These are phyloP conservation scores for Russula vinacea DNA, from an alignment of 768 basidiomycete species.

Conservation along the genomic window DNA sequence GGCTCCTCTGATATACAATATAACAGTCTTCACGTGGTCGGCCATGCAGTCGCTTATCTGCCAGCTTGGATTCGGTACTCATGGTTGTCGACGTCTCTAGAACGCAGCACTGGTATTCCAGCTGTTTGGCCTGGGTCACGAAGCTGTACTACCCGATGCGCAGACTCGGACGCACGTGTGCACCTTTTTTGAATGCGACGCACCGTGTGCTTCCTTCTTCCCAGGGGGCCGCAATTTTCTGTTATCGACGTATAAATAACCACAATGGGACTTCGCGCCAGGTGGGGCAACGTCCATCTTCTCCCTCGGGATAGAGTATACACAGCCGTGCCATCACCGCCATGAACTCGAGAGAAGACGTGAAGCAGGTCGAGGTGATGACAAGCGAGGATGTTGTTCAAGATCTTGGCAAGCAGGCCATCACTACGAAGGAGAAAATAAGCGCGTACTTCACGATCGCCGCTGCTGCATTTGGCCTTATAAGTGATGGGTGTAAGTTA, in stretches of 20 bases:
- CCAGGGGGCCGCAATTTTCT: neutral
- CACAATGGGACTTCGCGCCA: neutral
- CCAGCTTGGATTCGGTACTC: neutral
- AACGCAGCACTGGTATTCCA: neutral
- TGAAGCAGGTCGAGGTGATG: conserved; percentile 2
- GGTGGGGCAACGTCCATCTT: neutral
- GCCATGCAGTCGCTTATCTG: too few species aligned
- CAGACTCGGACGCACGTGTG: conserved; percentile 17
- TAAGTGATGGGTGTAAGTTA: conserved; percentile 56
- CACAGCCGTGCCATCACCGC: conserved; percentile 1
- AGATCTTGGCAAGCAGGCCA: conserved; percentile 12
- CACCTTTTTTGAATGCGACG: neutral
- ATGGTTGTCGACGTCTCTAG: neutral
- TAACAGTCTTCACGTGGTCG: neutral
- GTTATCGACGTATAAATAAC: conserved; percentile 15
- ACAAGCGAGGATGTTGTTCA: conserved; percentile 11
- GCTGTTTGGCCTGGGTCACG: neutral
- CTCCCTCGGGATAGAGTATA: conserved; percentile 2
- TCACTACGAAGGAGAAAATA: conserved; percentile 39
- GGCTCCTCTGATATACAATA: neutral
- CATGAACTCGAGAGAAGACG: conserved; percentile 10
- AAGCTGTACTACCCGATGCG: neutral
- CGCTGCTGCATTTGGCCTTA: conserved; percentile 61
- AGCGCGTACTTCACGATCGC: conserved; percentile 63
- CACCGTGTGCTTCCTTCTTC: conserved; percentile 4